Percentiles rank a stretch among this genome's conserved stretches.
phyloP scores from a whole-genome alignment of 306 rosid genomes.

The Trifolium fragiferum region DNA sequence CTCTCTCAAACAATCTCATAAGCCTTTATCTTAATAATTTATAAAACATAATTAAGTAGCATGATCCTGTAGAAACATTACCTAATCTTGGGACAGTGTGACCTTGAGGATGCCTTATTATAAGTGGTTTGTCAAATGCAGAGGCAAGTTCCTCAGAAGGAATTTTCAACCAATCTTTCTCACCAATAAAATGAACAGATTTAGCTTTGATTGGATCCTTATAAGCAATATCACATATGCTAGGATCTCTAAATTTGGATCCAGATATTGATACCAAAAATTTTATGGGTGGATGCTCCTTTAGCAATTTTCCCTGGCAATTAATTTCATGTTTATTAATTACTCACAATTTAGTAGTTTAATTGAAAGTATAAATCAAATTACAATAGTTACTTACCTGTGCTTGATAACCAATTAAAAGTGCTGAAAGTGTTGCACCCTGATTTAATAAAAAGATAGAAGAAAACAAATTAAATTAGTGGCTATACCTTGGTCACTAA shows the following conservation, averaged over 20 bases:
- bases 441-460: slow-evolving; percentile 34
- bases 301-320: slow-evolving; percentile 78
- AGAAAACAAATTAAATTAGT: slow-evolving; percentile 12
- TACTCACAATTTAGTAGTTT: slow-evolving; percentile 13
- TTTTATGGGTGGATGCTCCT: slow-evolving; percentile 78
- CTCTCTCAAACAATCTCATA: neutral
- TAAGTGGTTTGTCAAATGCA: slow-evolving; percentile 66
- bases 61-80: slow-evolving; percentile 3
- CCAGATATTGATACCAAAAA: slow-evolving; percentile 78
- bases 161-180: slow-evolving; percentile 78
- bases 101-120: slow-evolving; percentile 87
- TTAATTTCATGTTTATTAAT: slow-evolving; percentile 30
- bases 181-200: slow-evolving; percentile 86
- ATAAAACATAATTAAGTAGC: neutral
- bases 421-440: slow-evolving; percentile 81
- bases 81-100: slow-evolving; percentile 90
- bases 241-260: slow-evolving; percentile 77
- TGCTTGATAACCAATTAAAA: slow-evolving; percentile 75
- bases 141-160: slow-evolving; percentile 80
- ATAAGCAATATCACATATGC: slow-evolving; percentile 79
- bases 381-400: slow-evolving; percentile 51
- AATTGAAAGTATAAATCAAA: slow-evolving; percentile 6
- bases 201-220: slow-evolving; percentile 65
- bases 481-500: too few relatives aligned
- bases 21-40: neutral